Conservation (phyloP, 495 filamentous ascomycete genomes). For the Penicillium crystallinum region DNA sequence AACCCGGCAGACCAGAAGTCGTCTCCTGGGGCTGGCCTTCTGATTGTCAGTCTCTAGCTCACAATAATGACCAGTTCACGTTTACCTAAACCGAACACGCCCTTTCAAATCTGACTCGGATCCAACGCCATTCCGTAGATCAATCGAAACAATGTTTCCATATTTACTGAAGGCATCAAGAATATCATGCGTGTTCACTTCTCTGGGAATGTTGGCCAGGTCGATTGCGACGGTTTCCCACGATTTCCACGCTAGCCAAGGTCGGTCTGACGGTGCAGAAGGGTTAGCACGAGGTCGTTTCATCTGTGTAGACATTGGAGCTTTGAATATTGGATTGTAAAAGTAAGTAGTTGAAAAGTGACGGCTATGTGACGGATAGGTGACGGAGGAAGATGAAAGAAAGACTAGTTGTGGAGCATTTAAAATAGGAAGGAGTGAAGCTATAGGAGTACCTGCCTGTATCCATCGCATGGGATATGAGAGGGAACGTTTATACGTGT, state of each 20-base stretch:
- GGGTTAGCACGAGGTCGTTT: neutral
- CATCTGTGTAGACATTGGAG: neutral
- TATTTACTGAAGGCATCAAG: slow-evolving; percentile 37
- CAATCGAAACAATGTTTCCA: slow-evolving; percentile 39
- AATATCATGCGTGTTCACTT: slow-evolving; percentile 29
- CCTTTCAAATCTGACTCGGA: slow-evolving; percentile 25
- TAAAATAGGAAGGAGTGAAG: neutral
- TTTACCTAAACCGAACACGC: slow-evolving; percentile 43
- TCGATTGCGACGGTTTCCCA: slow-evolving; percentile 38
- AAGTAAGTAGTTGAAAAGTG: too few species aligned
- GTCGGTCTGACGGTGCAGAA: too few species aligned
- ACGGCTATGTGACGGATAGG: too few species aligned
- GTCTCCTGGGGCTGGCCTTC: slow-evolving; percentile 36
- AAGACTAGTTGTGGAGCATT: neutral
- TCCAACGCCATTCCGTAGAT: slow-evolving; percentile 36
- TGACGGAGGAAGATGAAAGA: too few species aligned
- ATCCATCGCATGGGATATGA: too few species aligned
- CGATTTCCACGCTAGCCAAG: slow-evolving; percentile 25
- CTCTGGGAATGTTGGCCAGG: slow-evolving; percentile 28
- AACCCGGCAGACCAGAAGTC: slow-evolving; percentile 34
- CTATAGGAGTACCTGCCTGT: too few species aligned
- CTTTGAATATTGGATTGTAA: neutral
- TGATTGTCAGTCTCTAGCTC: slow-evolving; percentile 7
- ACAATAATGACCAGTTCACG: too few species aligned
- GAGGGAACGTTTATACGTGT: too few species aligned